Evolutionary conservation across 768 basidiomycete genomes (phyloP), one percentile per base, ranked within the genome.

Genomic region (Serendipita sp.): DNA sequence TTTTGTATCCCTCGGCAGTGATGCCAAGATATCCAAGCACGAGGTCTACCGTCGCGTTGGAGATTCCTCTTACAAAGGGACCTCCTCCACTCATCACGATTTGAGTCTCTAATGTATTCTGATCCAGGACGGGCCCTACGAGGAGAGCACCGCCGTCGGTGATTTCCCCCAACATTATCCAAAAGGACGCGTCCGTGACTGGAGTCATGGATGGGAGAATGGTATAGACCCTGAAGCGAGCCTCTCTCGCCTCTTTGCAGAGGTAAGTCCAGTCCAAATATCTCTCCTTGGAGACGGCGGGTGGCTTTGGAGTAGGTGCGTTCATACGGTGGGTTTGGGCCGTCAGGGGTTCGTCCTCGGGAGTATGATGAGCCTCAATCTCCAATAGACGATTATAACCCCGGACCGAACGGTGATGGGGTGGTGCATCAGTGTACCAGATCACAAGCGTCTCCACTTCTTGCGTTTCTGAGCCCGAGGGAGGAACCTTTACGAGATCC

Each of bases 401-500:
- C 10, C 56, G 56, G 3, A 28, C 23, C 5, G 56, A 60, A 8
- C 56, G 56, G 64, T 72, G 38, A 13, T 41, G 38, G 38, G 38
- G 38, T 2, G 72, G 69, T 18, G 72, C 70, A 58, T 73, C 71
- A n/a, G 72, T 67, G 63, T 69, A 72, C 71, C 71, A 72, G 23
- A 73, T 52, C 16, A 72, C 67, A 3, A 73, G 67, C 0, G 71
- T 73, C 44, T 68, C 64, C 28, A 28, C 56, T 35, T 60, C 23
- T n/a, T n/a, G 23, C 10, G 16, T n/a, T 4, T 16, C 10, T n/a
- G 23, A 23, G 13, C 13, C 11, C 35, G 23, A 28, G 10, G 18
- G 2, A 32, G 44, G 52, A 41, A 60, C 32, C 11, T 36, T 18
- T 15, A 48, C 47, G n/a, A 35, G 32, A 28, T 65, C n/a, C 3